Conservation (phyloP, 495 filamentous ascomycete species). For the Saxophila tyrrhenica region DNA sequence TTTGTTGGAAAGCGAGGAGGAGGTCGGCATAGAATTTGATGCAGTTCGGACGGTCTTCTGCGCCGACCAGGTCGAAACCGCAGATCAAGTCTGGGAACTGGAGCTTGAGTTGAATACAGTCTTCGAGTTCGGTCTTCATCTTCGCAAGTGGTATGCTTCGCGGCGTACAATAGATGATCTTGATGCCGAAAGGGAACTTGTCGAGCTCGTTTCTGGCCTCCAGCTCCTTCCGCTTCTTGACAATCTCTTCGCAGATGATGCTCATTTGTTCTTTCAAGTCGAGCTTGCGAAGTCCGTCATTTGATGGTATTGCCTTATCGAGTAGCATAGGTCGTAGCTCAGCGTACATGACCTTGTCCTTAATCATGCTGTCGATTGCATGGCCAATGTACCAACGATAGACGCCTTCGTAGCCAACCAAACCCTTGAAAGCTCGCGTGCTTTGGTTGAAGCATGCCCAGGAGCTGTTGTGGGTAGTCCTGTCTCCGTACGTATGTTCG, state of each 20-base stretch:
- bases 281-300: slow-evolving; percentile 21
- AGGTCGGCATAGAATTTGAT: slow-evolving; percentile 30
- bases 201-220: slow-evolving; percentile 14
- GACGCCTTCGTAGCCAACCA: slow-evolving; percentile 28
- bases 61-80: slow-evolving; percentile 34
- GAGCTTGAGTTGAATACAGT: slow-evolving; percentile 36
- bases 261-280: slow-evolving; percentile 26
- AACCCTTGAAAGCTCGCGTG: slow-evolving; percentile 31
- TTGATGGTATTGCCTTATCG: slow-evolving; percentile 28
- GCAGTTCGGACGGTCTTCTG: slow-evolving; percentile 30
- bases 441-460: slow-evolving; percentile 34
- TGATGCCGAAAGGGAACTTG: slow-evolving; percentile 30
- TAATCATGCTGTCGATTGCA: slow-evolving; percentile 31
- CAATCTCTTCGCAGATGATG: slow-evolving; percentile 25
- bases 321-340: slow-evolving; percentile 32
- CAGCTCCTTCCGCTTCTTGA: slow-evolving; percentile 22
- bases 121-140: slow-evolving; percentile 28
- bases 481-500: background rate
- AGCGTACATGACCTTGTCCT: slow-evolving; percentile 30
- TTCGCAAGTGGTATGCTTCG: slow-evolving; percentile 24
- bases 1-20: slow-evolving; percentile 23
- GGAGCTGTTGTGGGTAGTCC: slow-evolving; percentile 20
- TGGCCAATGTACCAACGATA: slow-evolving; percentile 30
- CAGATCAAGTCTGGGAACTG: slow-evolving; percentile 34
- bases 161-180: slow-evolving; percentile 33